A percentile compares a stretch with the other conserved stretches of the same genome.
These are phyloP conservation scores for Amaranthus cruentus DNA, from an alignment of 148 eudicot species.

Conservation along the genomic window DNA sequence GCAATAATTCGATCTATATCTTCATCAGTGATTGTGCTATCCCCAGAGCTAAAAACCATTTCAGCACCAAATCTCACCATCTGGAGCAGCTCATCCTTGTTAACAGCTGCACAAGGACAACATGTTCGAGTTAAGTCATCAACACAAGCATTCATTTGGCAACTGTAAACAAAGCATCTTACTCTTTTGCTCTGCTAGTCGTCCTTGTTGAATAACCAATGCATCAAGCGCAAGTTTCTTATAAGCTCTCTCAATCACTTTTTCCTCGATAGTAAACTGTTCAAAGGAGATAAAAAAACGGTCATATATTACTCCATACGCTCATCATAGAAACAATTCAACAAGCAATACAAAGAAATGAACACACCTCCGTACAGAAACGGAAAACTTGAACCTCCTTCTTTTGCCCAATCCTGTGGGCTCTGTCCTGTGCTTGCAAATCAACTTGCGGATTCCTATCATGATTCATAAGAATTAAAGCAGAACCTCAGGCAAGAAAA, in stretches of 20 bases:
- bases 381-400: slow-evolving; percentile 99
- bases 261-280: slow-evolving; percentile 97
- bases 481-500: not conserved
- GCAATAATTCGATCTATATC: slow-evolving; percentile 96
- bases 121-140: slow-evolving; percentile 17
- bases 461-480: slow-evolving; percentile 1
- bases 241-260: slow-evolving; percentile 96
- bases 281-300: slow-evolving; percentile 5
- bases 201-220: slow-evolving; percentile 97
- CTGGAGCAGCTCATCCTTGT: slow-evolving; percentile 95
- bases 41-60: slow-evolving; percentile 99
- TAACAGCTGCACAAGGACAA: slow-evolving; percentile 68
- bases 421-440: slow-evolving; percentile 98
- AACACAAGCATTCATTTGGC: not conserved
- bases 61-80: slow-evolving; percentile 99
- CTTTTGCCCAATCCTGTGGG: slow-evolving; percentile 98
- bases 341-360: not conserved
- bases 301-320: not conserved
- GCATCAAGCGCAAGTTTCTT: slow-evolving; percentile 99
- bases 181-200: slow-evolving; percentile 95
- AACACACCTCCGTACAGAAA: slow-evolving; percentile 92
- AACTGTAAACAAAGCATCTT: slow-evolving; percentile 5
- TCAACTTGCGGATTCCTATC: slow-evolving; percentile 98
- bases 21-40: slow-evolving; percentile 96
- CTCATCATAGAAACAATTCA: not conserved